Conservation (phyloP, 75 land plant genomes). For the Pinus albicaulis region DNA sequence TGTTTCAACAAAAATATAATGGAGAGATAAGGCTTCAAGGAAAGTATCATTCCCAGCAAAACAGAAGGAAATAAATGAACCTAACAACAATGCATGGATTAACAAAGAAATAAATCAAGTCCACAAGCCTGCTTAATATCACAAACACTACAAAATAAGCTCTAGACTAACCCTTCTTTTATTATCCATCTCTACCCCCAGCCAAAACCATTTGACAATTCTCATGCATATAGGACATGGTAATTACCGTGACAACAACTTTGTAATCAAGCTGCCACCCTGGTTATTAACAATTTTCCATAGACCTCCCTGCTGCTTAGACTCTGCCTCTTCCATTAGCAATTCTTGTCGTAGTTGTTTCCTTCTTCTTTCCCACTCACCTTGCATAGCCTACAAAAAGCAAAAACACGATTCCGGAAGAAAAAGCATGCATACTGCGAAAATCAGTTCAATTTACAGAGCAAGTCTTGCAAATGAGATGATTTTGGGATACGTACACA, state of each 20-base stretch:
- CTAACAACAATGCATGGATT: neutral
- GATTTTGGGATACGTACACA: slow-evolving; percentile 38
- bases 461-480: neutral
- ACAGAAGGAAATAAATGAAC: too few relatives aligned
- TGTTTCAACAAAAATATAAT: too few relatives aligned
- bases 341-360: slow-evolving; percentile 56
- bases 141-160: neutral
- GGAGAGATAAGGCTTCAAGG: too few relatives aligned
- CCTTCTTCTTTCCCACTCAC: slow-evolving; percentile 65
- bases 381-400: slow-evolving; percentile 48
- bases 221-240: neutral
- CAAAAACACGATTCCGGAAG: neutral
- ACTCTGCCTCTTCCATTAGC: slow-evolving; percentile 75
- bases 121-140: neutral
- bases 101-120: neutral
- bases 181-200: neutral
- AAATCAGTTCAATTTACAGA: neutral
- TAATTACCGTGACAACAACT: slow-evolving; percentile 42
- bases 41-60: too few relatives aligned
- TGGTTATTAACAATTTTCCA: slow-evolving; percentile 22
- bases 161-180: neutral
- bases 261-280: slow-evolving; percentile 21
- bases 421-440: slow-evolving; percentile 6
- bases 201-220: neutral
- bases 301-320: slow-evolving; percentile 42